phyloP scores from a whole-genome alignment of 768 basidiomycete genomes.

The Auricularia sp. region DNA sequence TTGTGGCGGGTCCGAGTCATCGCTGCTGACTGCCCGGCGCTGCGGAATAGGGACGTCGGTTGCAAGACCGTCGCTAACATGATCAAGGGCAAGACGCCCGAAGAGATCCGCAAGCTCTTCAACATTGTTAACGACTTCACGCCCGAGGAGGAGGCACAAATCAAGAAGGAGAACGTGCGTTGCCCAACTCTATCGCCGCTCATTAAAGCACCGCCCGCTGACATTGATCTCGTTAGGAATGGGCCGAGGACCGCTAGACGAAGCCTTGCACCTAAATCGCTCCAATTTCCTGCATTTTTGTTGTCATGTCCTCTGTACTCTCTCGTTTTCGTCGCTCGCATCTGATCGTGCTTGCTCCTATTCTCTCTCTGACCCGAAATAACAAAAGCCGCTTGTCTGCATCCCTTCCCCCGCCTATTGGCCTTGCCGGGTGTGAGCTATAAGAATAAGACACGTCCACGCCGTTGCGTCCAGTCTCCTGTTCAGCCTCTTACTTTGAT shows the following conservation, averaged over 20 bases:
- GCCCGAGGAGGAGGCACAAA: conserved; percentile 98
- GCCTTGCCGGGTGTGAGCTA: too few species aligned
- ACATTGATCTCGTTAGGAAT: conserved; percentile 48
- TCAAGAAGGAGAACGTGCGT: conserved; percentile 98
- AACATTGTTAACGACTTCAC: conserved; percentile 99
- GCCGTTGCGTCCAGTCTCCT: background rate
- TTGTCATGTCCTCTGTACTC: background rate
- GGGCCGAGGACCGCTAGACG: conserved; percentile 81
- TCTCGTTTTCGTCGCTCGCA: background rate
- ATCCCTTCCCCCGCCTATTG: too few species aligned
- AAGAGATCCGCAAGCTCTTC: conserved; percentile 97
- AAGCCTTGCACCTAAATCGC: background rate
- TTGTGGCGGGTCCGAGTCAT: background rate
- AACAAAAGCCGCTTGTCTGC: too few species aligned
- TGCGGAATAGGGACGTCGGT: conserved; percentile 67
- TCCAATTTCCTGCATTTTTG: background rate
- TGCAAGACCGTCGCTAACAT: conserved; percentile 99
- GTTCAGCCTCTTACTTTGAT: background rate
- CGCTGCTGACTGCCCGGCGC: background rate
- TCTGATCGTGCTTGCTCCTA: too few species aligned
- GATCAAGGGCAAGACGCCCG: conserved; percentile 99
- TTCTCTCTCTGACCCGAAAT: too few species aligned
- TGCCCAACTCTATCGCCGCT: background rate
- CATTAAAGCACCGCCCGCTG: background rate
- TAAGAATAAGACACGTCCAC: background rate